phyloP scores from a whole-genome alignment of 2,329 filamentous ascomycete genomes.

The Aciculosporium take region DNA sequence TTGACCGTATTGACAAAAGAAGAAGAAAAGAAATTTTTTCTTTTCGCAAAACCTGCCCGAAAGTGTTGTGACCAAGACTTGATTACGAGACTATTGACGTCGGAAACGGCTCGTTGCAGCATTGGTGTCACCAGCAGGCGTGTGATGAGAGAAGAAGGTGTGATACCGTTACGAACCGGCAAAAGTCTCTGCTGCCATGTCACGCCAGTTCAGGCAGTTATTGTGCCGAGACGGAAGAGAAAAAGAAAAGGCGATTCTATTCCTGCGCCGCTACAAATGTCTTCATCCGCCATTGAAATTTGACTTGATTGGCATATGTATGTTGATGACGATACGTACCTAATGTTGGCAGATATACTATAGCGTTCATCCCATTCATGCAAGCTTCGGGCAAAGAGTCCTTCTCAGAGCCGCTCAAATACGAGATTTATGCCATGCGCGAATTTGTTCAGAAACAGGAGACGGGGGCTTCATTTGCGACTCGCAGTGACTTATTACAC shows the following conservation, averaged over 20 bases:
- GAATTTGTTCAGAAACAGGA: neutral
- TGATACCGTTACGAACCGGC: neutral
- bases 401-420: neutral
- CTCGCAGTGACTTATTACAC: neutral
- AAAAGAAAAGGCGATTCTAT: neutral
- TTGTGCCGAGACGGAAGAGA: neutral
- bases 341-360: neutral
- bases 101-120: constrained; percentile 19
- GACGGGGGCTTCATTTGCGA: neutral
- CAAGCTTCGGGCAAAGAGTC: neutral
- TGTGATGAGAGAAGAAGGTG: neutral
- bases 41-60: neutral
- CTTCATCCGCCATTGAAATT: neutral
- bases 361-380: neutral
- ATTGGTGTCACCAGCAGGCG: constrained; percentile 14
- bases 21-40: too few species aligned
- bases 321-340: too few species aligned
- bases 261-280: too few species aligned
- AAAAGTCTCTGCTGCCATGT: neutral
- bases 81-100: constrained; percentile 24
- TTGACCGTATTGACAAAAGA: neutral
- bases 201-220: neutral
- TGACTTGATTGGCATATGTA: neutral
- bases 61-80: neutral
- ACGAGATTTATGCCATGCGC: neutral